Evolutionary conservation across 352 stramenopile species (phyloP), one percentile per base, ranked within the genome.

Genomic region (Phytophthora idaei): DNA sequence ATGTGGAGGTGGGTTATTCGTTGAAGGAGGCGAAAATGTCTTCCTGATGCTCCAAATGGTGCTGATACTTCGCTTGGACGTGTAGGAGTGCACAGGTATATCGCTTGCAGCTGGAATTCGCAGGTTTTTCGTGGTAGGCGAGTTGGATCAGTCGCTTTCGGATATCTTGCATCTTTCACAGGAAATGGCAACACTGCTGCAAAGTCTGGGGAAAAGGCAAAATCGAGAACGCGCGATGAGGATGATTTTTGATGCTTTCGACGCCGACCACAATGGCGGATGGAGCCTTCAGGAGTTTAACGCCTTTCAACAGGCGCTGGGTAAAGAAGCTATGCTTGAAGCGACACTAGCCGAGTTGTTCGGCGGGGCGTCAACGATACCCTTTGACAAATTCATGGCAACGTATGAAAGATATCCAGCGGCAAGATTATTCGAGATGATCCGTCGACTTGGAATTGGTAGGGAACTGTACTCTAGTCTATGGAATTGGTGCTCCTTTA

Each of bases 251-350:
- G 44, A 73, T 27, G 34, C 49, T 2, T 87, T 86, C 49, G 81
- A 87, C 57, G 27, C 61, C 3, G 65, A 87, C 27, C 69, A 74
- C 15, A 78, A 71, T 54, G 73, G 69, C 2, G 62, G 63, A 25
- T 83, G 80, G 65, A 73, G 59, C 34, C 51, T 86, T 1, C 73
- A 88, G 71, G 76, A 90, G 28, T 92, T 90, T 51, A 92, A 92
- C 34, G 47, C 56, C 3, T 85, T 89, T 25, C 81, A 88, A 56
- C 81, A 90, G 61, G 71, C 78, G 1, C 60, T 85, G 7, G 57
- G 58, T 21, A 73, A 83, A 36, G 72, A 73, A 41, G 73, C 77
- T 21, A 52, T 91, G 4, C 60, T 73, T 14, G 73, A 85, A 57
- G 29, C 32, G 1, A 71, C 58, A 29, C 69, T 91, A 21, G n/a